Base-by-base conservation (phyloP, 2,329 filamentous ascomycete species). In the Ilyonectria destructans region DNA sequence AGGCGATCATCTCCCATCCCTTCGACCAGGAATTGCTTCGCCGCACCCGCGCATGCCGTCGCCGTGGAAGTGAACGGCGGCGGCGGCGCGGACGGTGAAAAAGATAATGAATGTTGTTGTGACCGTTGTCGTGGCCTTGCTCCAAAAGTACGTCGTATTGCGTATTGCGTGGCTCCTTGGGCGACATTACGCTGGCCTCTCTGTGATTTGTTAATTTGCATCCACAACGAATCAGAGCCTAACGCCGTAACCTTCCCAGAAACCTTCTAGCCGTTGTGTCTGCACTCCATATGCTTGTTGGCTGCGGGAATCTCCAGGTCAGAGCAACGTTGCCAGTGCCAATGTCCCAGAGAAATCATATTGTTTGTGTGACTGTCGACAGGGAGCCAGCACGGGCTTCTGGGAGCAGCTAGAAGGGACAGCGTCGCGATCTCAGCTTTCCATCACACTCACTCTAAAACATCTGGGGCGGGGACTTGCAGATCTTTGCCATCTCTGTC, bases 141-240 rank as follows among this genome's bases (percentile, higher is more conserved):
- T 45, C 33, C 57, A 57, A 15, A 31, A 23, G 68, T 62, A 51
- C 57, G 37, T 58, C 37, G 40, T 40, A 48, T 55, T 64, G 56
- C 58, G 67, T 67, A 46, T 55, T 67, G 62, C 62, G 67, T 69
- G 65, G 62, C 67, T 68, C 51, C 45, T 35, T 10, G 40, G 33
- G 43, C 57, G 51, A 21, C 29, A 65, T 59, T 57, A 51, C 54
- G 62, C 33, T 35, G 62, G 35, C 37, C 7, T 56, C 21, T 23
- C 19, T 31, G 13, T 59, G 59, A 63, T 65, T 66, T 60, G 64
- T 37, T 68, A 61, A 70, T 71, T 71, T 70, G 31, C 52, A 40
- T 26, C 48, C n/a, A 58, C 58, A 51, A 51, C 71, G 62, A 74
- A 73, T 73, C 69, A 69, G 23, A 52, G 35, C 45, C 54, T 45